Base-by-base conservation (phyloP, 2,329 filamentous ascomycete genomes). In the Epichloe gansuensis region DNA sequence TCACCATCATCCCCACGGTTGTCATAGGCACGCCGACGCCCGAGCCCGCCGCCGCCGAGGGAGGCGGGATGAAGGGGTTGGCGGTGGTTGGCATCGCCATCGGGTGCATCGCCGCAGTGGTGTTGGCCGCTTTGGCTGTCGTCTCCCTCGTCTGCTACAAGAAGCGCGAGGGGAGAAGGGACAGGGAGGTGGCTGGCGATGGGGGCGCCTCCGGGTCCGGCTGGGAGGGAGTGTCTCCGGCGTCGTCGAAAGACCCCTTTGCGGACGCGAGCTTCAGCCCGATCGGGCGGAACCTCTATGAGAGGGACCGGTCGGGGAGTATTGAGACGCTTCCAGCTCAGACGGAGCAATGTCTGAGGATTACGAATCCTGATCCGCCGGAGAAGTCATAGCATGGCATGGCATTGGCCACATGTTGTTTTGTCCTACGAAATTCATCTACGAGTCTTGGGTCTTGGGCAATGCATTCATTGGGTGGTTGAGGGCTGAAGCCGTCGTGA, bases 321-420 rank as follows among this genome's bases (percentile, higher is more conserved):
- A 35, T 53, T 6, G 51, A 53, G 27, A 50, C 34, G 13, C 17
- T 50, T 6, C 8, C 23, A n/a, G 47, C 51, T 2, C 41, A 15
- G n/a, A 21, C 31, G 42, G 47, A 53, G 11, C 36, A 42, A n/a
- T 41, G 40, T 11, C 21, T 53, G 41, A 36, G 51, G 35, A 47
- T 53, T 6, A 39, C 25, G 35, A 53, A 53, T 38, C 51, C 51
- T 2, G 51, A 53, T 45, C 47, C 41, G 52, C 41, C 41, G 12
- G 49, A 50, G 49, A 50, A 39, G 23, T 44, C 9, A 49, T 25
- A 12, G 21, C 17, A 43, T 17, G n/a, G 11, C 11, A 17, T 45
- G 27, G 0, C 17, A 42, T 25, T 25, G 41, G 31, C 31, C 8
- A 31, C 31, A 31, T 31, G 31, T 11, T 31, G 31, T 31, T 31